Percentiles rank a stretch among this genome's conserved stretches.
These are phyloP conservation scores for Coemansia guatemalensis DNA, from an alignment of 192 early-diverging fungal species.

Conservation along the genomic window DNA sequence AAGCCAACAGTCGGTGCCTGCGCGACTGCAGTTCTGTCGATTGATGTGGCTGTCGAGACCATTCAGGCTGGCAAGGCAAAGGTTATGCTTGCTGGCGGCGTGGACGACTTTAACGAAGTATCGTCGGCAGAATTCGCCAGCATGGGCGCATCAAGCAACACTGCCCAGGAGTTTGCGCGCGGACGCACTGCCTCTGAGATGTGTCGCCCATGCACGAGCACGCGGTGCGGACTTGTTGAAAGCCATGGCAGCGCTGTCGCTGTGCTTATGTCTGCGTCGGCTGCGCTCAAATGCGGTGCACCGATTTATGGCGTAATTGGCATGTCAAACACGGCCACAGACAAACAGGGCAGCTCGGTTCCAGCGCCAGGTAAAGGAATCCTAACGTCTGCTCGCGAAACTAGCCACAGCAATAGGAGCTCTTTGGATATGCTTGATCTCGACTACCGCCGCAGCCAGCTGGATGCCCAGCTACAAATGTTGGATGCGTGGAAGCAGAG, in stretches of 20 bases:
- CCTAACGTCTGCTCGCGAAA: conserved; percentile 85
- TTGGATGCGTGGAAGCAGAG: conserved; percentile 9
- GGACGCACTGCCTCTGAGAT: conserved; percentile 88
- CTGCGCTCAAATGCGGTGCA: conserved; percentile 89
- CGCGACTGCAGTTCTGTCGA: conserved; percentile 87
- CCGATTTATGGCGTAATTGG: conserved; percentile 92
- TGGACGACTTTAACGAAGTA: conserved; percentile 87
- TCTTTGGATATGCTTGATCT: conserved; percentile 59
- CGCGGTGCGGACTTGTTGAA: conserved; percentile 93
- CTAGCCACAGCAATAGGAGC: conserved; percentile 41
- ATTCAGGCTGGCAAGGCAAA: conserved; percentile 88
- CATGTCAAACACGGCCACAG: conserved; percentile 84
- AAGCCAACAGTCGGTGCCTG: conserved; percentile 79
- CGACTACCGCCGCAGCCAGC: conserved; percentile 78
- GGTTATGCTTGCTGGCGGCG: conserved; percentile 88
- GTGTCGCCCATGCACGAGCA: conserved; percentile 86
- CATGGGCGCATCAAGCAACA: conserved; percentile 93
- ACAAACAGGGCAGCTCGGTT: conserved; percentile 91
- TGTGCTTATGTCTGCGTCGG: conserved; percentile 83
- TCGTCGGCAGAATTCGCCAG: conserved; percentile 89
- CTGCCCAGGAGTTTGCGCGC: conserved; percentile 75
- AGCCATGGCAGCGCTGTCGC: conserved; percentile 86
- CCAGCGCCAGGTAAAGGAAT: conserved; percentile 96
- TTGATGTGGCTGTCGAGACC: conserved; percentile 87
- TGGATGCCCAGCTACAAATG: conserved; percentile 37